Base-by-base conservation (phyloP, 2,329 filamentous ascomycete genomes). In the Xylaria sp. region DNA sequence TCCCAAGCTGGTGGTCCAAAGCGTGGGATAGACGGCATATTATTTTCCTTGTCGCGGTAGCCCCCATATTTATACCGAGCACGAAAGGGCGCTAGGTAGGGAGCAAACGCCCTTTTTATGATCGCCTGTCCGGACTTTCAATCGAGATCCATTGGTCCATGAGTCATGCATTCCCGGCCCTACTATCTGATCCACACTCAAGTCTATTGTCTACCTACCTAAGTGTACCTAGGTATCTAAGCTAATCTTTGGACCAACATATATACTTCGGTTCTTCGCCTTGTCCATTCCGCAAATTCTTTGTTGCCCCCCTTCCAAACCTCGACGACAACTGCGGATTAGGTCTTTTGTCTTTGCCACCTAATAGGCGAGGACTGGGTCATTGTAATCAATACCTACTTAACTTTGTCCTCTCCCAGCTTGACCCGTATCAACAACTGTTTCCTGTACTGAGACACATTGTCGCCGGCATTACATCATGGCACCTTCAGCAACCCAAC, bases 401-500 rank as follows among this genome's bases (percentile, higher is more conserved):
- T n/a, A 23, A 50, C 25, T 25, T 20, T 25, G 15, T 41, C 60
- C 7, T 39, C 28, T 52, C 20, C 18, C 13, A 44, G 10, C 59
- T 63, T 58, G 52, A 25, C 15, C 9, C n/a, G 25, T 25, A 20
- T 25, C 15, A 12, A 50, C 34, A n/a, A 23, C 32, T 56, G 39
- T 23, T 34, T 25, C 23, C 34, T 48, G 37, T 5, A 15, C 28
- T 9, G 39, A 50, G 25, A 50, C 32, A 20, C 2, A 18, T 41
- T 46, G 64, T 66, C 28, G 28, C 56, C 20, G 34, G 32, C 66
- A 23, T 41, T 56, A 41, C 74, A 74, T 73, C 75, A 87, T 87
- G 86, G 81, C 85, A 73, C 85, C 85, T 72, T 83, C 85, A 51
- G 84, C 81, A 48, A 71, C 80, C 65, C 70, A 82, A 48, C 78